These are phyloP conservation scores for Quercus tomentella DNA, from an alignment of 331 rosid species.

Conservation along the genomic window DNA sequence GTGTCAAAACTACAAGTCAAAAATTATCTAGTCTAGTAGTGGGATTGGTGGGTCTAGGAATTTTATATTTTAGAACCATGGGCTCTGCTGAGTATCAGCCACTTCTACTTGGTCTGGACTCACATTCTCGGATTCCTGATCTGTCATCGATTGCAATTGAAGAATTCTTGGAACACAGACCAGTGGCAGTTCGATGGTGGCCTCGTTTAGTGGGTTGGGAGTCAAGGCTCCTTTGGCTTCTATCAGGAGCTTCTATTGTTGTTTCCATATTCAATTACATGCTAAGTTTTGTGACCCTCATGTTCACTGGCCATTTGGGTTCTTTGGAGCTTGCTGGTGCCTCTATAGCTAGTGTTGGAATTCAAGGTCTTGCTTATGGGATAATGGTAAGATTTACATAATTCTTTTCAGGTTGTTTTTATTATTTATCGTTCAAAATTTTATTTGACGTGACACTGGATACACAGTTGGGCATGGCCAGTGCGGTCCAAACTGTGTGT, in stretches of 20 bases:
- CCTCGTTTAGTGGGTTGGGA: constrained; percentile 60
- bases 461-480: constrained; percentile 74
- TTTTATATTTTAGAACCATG: constrained; percentile 1
- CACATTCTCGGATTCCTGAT: constrained; percentile 32
- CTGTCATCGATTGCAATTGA: constrained; percentile 48
- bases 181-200: constrained; percentile 49
- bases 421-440: too few species aligned
- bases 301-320: constrained; percentile 66
- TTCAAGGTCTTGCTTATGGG: constrained; percentile 78
- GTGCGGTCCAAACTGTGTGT: constrained; percentile 83
- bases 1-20: too few species aligned
- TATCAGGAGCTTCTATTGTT: constrained; percentile 60
- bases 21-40: too few species aligned
- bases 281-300: constrained; percentile 68
- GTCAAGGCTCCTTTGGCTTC: constrained; percentile 68
- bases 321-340: constrained; percentile 74
- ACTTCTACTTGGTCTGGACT: constrained; percentile 34
- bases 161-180: constrained; percentile 47
- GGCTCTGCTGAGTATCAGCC: constrained; percentile 36
- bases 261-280: constrained; percentile 58
- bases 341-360: constrained; percentile 71
- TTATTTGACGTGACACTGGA: background rate
- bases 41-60: too few species aligned
- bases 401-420: too few species aligned
- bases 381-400: constrained; percentile 46